Evolutionary conservation across 352 stramenopile genomes (phyloP).

Genomic region (Halophytophthora batemanensis): DNA sequence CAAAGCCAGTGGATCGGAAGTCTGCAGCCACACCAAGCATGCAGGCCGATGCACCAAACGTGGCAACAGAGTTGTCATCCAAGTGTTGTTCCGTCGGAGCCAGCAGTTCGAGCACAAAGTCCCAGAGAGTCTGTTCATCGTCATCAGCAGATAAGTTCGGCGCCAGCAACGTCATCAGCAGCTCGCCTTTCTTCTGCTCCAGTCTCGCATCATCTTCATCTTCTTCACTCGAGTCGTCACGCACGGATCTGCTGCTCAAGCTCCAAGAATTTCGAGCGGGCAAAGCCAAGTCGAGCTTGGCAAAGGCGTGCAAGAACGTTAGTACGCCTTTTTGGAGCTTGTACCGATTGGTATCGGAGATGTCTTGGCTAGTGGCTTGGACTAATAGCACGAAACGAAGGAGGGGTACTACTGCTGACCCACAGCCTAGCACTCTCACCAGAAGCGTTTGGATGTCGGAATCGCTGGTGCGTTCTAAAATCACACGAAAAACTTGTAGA

Average conservation of each 20-base stretch:
- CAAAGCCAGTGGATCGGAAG: constrained; percentile 12
- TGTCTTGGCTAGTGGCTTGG: constrained; percentile 3
- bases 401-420: constrained; percentile 21
- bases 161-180: constrained; percentile 43
- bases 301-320: constrained; percentile 33
- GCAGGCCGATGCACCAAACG: neutral
- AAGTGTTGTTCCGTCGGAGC: constrained; percentile 5
- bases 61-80: constrained; percentile 1
- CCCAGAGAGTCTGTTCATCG: constrained; percentile 35
- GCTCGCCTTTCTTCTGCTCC: constrained; percentile 56
- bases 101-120: constrained; percentile 31
- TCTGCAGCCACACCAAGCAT: constrained; percentile 12
- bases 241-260: constrained; percentile 8
- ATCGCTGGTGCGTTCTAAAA: constrained; percentile 38
- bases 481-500: constrained; percentile 30
- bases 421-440: constrained; percentile 25
- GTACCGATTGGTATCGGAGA: constrained; percentile 2
- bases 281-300: constrained; percentile 34
- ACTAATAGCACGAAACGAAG: constrained; percentile 21
- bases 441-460: constrained; percentile 43
- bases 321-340: constrained; percentile 24
- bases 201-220: constrained; percentile 42
- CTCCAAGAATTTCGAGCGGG: constrained; percentile 19
- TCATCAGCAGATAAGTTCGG: constrained; percentile 24
- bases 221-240: constrained; percentile 3